Evolutionary conservation across 1,284 basidiomycete species (phyloP).

Genomic region (Apiotrichum montevideense): DNA sequence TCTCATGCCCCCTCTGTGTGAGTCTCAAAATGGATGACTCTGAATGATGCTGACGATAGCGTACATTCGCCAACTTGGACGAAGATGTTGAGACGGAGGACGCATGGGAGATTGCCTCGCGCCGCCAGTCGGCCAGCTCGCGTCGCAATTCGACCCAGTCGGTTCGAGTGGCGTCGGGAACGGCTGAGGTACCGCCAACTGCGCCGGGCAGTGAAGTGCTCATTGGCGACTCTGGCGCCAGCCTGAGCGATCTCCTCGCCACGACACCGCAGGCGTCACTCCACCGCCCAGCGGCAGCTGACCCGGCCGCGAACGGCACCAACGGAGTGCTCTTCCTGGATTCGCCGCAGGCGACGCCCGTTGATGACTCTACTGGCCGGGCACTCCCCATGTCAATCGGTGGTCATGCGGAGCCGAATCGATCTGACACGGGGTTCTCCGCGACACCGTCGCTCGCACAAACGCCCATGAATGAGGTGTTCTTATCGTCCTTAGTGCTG

Average conservation of each 20-base stretch:
- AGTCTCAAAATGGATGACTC: constrained; percentile 9
- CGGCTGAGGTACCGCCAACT: constrained; percentile 6
- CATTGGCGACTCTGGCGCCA: constrained; percentile 6
- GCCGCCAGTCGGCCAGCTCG: constrained; percentile 39
- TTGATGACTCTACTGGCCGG: too few species aligned
- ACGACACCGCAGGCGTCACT: neutral
- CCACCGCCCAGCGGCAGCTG: neutral
- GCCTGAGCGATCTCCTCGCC: neutral
- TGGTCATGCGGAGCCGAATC: neutral
- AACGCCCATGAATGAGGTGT: constrained; percentile 51
- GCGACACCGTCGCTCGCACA: constrained; percentile 7
- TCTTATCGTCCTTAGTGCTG: constrained; percentile 42
- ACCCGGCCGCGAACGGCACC: too few species aligned
- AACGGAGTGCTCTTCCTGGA: neutral
- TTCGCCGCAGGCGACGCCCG: neutral
- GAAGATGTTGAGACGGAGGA: constrained; percentile 83
- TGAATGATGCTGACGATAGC: constrained; percentile 29
- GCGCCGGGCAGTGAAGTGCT: constrained; percentile 19
- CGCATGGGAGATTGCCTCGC: constrained; percentile 45
- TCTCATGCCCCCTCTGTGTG: constrained; percentile 86
- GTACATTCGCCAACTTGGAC: constrained; percentile 87
- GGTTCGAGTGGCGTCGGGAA: constrained; percentile 17
- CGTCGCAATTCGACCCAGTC: constrained; percentile 38
- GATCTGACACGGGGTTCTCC: neutral
- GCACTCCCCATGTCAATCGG: constrained; percentile 6